These are phyloP conservation scores for Mycena sp. DNA, from an alignment of 1,284 basidiomycete genomes.

Conservation along the genomic window DNA sequence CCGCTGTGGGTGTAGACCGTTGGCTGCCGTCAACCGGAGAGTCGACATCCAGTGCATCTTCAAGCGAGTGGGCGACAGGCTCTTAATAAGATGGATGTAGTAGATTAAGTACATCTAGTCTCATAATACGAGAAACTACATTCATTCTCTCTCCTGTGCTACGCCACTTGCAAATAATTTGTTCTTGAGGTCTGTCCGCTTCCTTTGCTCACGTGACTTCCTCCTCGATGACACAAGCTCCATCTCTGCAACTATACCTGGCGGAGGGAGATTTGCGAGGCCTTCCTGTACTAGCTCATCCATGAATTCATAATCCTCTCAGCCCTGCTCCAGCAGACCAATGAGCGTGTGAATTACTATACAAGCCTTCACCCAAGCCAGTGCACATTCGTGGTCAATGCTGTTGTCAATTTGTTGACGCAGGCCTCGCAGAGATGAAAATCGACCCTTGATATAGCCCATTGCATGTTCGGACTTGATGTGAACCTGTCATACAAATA, in stretches of 20 bases:
- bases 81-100: no score
- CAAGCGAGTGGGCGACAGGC: no score
- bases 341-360: slow-evolving; percentile 31
- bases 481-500: slow-evolving; percentile 7
- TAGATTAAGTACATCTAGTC: not conserved
- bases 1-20: no score
- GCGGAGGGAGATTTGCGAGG: not conserved
- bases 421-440: slow-evolving; percentile 36
- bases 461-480: slow-evolving; percentile 35
- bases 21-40: no score
- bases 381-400: slow-evolving; percentile 30
- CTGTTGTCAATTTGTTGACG: slow-evolving; percentile 30
- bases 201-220: not conserved
- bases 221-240: not conserved
- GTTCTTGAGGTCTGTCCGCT: not conserved
- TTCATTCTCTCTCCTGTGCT: not conserved
- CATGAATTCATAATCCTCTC: slow-evolving; percentile 8
- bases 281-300: slow-evolving; percentile 9
- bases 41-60: no score
- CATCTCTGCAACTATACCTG: not conserved
- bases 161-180: slow-evolving; percentile 3
- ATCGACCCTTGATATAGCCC: slow-evolving; percentile 41
- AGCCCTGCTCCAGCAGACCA: not conserved
- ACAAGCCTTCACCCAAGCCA: slow-evolving; percentile 34
- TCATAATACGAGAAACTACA: not conserved